Percentiles rank a stretch among this genome's conserved stretches.
Conservation (phyloP, 176 grass and related monocot genomes). For the Zea luxurians region DNA sequence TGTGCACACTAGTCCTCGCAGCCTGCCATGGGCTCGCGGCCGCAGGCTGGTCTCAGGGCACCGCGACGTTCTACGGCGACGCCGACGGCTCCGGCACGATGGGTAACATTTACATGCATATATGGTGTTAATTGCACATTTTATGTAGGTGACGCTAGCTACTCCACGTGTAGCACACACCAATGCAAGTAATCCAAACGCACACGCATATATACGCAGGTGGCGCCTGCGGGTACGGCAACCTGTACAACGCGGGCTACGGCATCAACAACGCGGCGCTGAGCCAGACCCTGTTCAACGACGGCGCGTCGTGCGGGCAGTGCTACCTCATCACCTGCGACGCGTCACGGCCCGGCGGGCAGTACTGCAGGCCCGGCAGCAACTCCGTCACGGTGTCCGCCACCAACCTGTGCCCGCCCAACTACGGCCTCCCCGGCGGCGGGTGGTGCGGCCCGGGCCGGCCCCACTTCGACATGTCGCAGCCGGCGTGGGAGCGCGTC, state of each 20-base stretch:
- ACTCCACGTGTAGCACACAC: not conserved
- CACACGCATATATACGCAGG: not conserved
- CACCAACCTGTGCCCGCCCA: slow-evolving; percentile 51
- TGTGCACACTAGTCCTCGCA: not conserved
- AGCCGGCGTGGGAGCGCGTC: slow-evolving; percentile 57
- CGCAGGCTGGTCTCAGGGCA: not conserved
- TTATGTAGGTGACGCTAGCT: not conserved
- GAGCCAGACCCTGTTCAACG: slow-evolving; percentile 39
- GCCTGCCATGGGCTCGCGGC: not conserved
- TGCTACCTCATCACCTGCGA: slow-evolving; percentile 41
- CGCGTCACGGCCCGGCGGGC: not conserved
- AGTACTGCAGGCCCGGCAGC: slow-evolving; percentile 26
- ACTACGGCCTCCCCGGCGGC: slow-evolving; percentile 42
- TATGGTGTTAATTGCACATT: not conserved
- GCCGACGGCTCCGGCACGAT: slow-evolving; percentile 24
- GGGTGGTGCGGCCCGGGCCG: slow-evolving; percentile 66
- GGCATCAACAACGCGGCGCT: slow-evolving; percentile 45
- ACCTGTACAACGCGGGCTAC: slow-evolving; percentile 48
- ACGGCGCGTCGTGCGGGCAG: slow-evolving; percentile 51
- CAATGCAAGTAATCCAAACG: too few relatives aligned
- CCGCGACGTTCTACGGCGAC: slow-evolving; percentile 45
- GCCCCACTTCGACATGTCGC: slow-evolving; percentile 68
- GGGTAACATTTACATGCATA: slow-evolving; percentile 23
- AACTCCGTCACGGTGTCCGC: slow-evolving; percentile 37
- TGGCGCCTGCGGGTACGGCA: slow-evolving; percentile 61